A percentile compares a stretch with the other conserved stretches of the same genome.
These are phyloP conservation scores for Eucalyptus albens DNA, from an alignment of 345 rosid species.

Conservation along the genomic window DNA sequence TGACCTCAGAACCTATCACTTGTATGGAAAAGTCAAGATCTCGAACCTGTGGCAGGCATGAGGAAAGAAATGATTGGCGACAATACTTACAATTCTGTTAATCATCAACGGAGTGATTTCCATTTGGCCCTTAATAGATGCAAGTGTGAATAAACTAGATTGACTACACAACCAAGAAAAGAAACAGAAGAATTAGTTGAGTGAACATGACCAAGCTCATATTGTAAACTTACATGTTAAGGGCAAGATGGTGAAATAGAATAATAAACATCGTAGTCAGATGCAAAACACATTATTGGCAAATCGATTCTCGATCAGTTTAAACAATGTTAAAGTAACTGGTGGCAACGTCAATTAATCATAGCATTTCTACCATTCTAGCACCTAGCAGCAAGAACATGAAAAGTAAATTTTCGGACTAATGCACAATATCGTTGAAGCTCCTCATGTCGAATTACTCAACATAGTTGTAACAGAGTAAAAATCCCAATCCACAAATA, in stretches of 20 bases:
- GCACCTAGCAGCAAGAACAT: not conserved
- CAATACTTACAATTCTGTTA: not conserved
- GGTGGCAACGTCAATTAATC: not conserved
- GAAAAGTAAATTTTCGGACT: not conserved
- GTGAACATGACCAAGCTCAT: not conserved
- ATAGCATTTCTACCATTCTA: not conserved
- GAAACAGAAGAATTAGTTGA: not conserved
- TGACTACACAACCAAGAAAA: not conserved
- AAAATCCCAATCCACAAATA: not conserved
- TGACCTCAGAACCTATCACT: slow-evolving; percentile 60
- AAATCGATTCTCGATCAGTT: not conserved
- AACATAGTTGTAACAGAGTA: not conserved
- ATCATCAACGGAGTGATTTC: not conserved
- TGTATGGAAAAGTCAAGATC: slow-evolving; percentile 73
- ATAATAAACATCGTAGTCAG: not conserved
- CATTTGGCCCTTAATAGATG: not conserved
- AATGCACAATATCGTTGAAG: not conserved
- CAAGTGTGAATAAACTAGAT: not conserved
- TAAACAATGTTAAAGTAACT: not conserved
- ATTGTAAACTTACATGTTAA: not conserved
- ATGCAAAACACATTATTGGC: not conserved
- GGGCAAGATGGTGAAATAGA: not conserved
- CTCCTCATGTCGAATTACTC: not conserved
- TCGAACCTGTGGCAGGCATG: slow-evolving; percentile 35
- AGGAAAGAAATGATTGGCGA: not conserved